phyloP scores from a whole-genome alignment of 106 monocot genomes.

The Apostasia shenzhenica region DNA sequence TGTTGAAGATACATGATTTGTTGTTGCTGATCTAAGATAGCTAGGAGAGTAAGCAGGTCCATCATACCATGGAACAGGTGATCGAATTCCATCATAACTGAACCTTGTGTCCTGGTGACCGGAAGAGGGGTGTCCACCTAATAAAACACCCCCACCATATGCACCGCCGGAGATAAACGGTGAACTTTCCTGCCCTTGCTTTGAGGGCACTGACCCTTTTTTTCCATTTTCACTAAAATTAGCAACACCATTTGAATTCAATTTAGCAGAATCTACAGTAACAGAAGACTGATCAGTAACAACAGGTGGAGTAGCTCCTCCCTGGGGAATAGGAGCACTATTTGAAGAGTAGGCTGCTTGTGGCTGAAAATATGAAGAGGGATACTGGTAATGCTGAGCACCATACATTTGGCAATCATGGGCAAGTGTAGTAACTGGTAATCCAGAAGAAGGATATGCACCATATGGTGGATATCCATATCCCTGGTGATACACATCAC shows the following conservation, averaged over 20 bases:
- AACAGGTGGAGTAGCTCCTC: constrained; percentile 14
- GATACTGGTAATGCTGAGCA: constrained; percentile 73
- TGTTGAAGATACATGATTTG: constrained; percentile 16
- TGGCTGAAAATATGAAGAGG: constrained; percentile 49
- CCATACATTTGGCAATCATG: constrained; percentile 80
- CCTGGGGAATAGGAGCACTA: constrained; percentile 19
- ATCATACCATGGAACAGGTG: constrained; percentile 52
- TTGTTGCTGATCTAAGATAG: constrained; percentile 22
- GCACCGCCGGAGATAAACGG: constrained; percentile 17
- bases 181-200: constrained; percentile 30
- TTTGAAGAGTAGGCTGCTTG: constrained; percentile 26
- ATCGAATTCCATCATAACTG: constrained; percentile 43
- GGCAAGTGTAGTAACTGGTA: constrained; percentile 58
- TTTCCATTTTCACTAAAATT: constrained; percentile 26
- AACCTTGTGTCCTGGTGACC: constrained; percentile 34
- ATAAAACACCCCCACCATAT: constrained; percentile 21
- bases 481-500: constrained; percentile 73
- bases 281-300: constrained; percentile 25
- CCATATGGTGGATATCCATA: constrained; percentile 73
- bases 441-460: constrained; percentile 64
- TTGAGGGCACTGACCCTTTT: constrained; percentile 10
- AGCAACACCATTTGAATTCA: constrained; percentile 28
- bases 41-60: constrained; percentile 22
- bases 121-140: constrained; percentile 32
- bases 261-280: constrained; percentile 28